Evolutionary conservation across 768 basidiomycete species (phyloP).

Genomic region (Lentinus tigrinus): DNA sequence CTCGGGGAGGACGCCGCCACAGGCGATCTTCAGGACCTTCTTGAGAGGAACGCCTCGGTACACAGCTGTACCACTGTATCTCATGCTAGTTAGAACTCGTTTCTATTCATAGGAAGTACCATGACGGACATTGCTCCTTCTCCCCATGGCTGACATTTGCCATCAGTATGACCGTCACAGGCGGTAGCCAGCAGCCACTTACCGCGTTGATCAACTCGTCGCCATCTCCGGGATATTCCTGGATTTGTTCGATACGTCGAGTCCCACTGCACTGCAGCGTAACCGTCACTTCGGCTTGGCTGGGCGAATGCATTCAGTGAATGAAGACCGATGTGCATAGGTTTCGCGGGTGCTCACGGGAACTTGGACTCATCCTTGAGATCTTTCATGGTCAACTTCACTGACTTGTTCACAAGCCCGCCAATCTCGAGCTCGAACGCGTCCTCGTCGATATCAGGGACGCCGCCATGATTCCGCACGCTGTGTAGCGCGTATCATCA

Average conservation of each 20-base stretch:
- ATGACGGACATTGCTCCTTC: slow-evolving; percentile 48
- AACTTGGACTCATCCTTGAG: slow-evolving; percentile 46
- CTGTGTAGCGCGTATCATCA: slow-evolving; percentile 27
- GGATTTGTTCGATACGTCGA: slow-evolving; percentile 50
- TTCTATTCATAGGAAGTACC: background rate
- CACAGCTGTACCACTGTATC: slow-evolving; percentile 46
- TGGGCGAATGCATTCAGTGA: too few relatives aligned
- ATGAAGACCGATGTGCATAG: too few relatives aligned
- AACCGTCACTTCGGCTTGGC: slow-evolving; percentile 48
- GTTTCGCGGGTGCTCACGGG: slow-evolving; percentile 37
- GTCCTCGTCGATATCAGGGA: slow-evolving; percentile 49
- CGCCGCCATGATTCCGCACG: slow-evolving; percentile 53
- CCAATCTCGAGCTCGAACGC: slow-evolving; percentile 49
- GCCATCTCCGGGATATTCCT: slow-evolving; percentile 52
- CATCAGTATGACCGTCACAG: too few relatives aligned
- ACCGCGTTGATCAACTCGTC: slow-evolving; percentile 42
- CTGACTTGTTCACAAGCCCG: slow-evolving; percentile 46
- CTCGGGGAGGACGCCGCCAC: slow-evolving; percentile 47
- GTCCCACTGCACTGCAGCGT: slow-evolving; percentile 58
- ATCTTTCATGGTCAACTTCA: slow-evolving; percentile 45
- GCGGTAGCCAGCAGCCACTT: background rate
- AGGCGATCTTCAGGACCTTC: slow-evolving; percentile 52
- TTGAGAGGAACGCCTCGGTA: slow-evolving; percentile 54
- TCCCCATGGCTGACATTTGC: slow-evolving; percentile 36
- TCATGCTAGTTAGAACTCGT: too few relatives aligned